These are phyloP conservation scores for Baudoinia panamericana DNA, from an alignment of 495 filamentous ascomycete species.

Conservation along the genomic window DNA sequence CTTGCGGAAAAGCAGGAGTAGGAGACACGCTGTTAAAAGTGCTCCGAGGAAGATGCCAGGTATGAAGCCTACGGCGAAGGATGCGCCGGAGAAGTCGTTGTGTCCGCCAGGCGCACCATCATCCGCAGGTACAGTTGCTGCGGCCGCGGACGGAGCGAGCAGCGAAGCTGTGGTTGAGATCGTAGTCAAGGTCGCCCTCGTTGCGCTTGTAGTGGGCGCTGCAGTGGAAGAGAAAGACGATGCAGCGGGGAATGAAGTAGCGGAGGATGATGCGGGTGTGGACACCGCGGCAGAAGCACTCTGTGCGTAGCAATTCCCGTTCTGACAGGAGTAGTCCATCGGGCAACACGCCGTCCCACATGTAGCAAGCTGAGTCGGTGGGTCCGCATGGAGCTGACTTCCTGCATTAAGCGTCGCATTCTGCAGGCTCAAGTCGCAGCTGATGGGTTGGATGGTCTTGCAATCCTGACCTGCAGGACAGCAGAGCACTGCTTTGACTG, in stretches of 20 bases:
- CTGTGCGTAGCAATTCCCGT: constrained; percentile 31
- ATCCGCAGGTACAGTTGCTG: constrained; percentile 24
- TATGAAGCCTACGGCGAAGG: constrained; percentile 50
- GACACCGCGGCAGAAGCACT: constrained; percentile 25
- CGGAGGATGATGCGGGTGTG: constrained; percentile 1
- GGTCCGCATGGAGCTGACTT: constrained; percentile 43
- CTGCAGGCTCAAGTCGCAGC: constrained; percentile 55
- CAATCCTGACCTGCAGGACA: constrained; percentile 56
- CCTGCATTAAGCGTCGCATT: constrained; percentile 49
- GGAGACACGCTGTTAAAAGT: constrained; percentile 33
- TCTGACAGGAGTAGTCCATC: constrained; percentile 59
- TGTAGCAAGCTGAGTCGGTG: constrained; percentile 7
- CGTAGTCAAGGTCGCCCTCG: too few relatives aligned
- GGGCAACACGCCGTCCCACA: constrained; percentile 51
- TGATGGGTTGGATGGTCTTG: constrained; percentile 51
- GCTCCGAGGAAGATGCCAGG: constrained; percentile 45
- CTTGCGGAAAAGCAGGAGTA: constrained; percentile 35
- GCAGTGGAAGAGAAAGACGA: constrained; percentile 26
- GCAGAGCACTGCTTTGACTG: constrained; percentile 57
- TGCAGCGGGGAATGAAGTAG: constrained; percentile 17
- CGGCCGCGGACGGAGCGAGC: too few relatives aligned
- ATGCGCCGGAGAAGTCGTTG: constrained; percentile 36
- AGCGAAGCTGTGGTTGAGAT: too few relatives aligned
- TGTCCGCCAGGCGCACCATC: not conserved
- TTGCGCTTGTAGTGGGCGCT: constrained; percentile 22